phyloP scores from a whole-genome alignment of 176 grass and related monocot species.

The Oryza nivara region DNA sequence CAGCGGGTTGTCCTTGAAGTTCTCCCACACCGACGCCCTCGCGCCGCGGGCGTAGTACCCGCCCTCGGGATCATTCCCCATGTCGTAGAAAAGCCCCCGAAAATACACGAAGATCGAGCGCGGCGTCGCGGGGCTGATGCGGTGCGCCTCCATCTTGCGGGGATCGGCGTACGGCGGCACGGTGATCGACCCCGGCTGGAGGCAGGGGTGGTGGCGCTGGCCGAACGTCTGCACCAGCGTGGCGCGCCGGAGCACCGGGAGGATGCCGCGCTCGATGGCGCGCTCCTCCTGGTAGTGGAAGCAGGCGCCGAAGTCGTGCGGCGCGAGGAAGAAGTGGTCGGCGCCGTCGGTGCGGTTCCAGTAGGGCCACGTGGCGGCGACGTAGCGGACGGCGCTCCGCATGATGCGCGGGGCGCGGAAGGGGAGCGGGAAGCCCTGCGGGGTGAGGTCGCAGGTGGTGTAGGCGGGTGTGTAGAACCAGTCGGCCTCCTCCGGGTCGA shows the following conservation, averaged over 20 bases:
- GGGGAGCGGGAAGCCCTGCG: conserved; percentile 61
- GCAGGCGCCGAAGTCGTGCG: conserved; percentile 64
- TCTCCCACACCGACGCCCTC: conserved; percentile 66
- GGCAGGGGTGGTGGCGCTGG: conserved; percentile 65
- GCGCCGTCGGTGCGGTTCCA: conserved; percentile 69
- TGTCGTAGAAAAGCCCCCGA: conserved; percentile 64
- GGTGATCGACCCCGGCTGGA: conserved; percentile 60
- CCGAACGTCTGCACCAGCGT: conserved; percentile 75
- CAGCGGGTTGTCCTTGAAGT: conserved; percentile 79
- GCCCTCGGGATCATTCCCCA: conserved; percentile 64
- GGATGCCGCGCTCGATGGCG: conserved; percentile 56
- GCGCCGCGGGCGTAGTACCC: conserved; percentile 73
- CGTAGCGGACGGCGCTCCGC: conserved; percentile 56
- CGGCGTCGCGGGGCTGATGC: conserved; percentile 55
- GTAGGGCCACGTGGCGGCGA: conserved; percentile 59
- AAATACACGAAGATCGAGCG: conserved; percentile 76
- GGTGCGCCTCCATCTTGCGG: conserved; percentile 61
- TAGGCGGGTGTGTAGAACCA: conserved; percentile 72
- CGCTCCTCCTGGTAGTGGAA: conserved; percentile 70
- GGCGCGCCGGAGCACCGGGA: conserved; percentile 53
- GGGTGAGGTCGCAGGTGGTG: conserved; percentile 66
- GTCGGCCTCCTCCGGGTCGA: conserved; percentile 58
- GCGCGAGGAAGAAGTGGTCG: conserved; percentile 59
- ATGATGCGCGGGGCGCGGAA: conserved; percentile 67
- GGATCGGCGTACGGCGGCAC: conserved; percentile 65